Conservation (phyloP, 2,329 filamentous ascomycete species). For the Sporothrix curviconia region DNA sequence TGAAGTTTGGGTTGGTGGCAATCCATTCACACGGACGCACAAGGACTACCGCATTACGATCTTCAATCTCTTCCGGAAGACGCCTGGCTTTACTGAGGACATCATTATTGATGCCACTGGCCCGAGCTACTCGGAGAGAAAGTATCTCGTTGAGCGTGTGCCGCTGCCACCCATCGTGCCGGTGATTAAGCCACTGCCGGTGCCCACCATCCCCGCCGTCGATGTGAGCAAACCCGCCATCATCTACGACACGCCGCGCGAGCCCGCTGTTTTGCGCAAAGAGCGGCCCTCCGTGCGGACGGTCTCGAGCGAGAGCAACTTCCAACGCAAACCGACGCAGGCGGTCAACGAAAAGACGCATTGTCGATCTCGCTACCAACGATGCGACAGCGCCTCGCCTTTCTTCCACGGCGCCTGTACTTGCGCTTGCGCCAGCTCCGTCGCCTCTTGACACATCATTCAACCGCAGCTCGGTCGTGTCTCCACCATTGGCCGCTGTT, state of each 20-base stretch:
- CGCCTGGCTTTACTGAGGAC: constrained; percentile 84
- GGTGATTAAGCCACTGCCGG: constrained; percentile 61
- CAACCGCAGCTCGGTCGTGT: background rate
- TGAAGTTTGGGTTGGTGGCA: constrained; percentile 88
- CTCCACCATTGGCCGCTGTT: background rate
- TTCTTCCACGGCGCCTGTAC: background rate
- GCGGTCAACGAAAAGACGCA: constrained; percentile 54
- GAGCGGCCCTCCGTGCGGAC: constrained; percentile 48
- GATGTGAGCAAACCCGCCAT: constrained; percentile 63
- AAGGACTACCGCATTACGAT: constrained; percentile 79
- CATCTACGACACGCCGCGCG: constrained; percentile 45
- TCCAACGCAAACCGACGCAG: constrained; percentile 54
- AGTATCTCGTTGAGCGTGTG: constrained; percentile 73
- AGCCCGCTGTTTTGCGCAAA: constrained; percentile 51
- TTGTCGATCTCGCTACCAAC: constrained; percentile 56
- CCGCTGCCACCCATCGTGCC: constrained; percentile 70
- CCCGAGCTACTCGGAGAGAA: constrained; percentile 78
- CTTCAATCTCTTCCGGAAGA: constrained; percentile 90
- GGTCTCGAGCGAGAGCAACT: constrained; percentile 51
- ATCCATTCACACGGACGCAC: constrained; percentile 85
- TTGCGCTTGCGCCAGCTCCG: background rate
- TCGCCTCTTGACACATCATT: background rate
- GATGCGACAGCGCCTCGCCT: constrained; percentile 27
- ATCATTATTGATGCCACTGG: constrained; percentile 79
- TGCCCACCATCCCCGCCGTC: constrained; percentile 53